phyloP scores from a whole-genome alignment of 805 yeast genomes.

The Monosporozyma yasuniensis region DNA sequence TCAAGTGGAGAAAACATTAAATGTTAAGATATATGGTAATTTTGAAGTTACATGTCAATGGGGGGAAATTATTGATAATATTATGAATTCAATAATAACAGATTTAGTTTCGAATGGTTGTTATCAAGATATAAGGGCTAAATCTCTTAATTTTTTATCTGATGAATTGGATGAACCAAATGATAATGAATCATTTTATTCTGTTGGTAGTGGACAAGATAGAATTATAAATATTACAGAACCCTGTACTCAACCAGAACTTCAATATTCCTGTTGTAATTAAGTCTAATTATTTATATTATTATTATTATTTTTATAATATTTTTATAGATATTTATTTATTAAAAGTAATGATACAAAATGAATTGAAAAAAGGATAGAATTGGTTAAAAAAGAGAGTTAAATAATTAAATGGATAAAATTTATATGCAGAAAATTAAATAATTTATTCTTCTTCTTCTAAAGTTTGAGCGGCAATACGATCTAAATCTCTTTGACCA shows the following conservation, averaged over 20 bases:
- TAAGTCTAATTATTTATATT: too few relatives aligned
- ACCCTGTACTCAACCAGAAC: not conserved
- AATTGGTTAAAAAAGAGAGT: not conserved
- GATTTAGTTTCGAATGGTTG: constrained; percentile 33
- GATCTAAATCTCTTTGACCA: constrained; percentile 99
- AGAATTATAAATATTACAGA: not conserved
- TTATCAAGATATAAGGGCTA: constrained; percentile 24
- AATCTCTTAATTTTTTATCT: not conserved
- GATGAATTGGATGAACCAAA: not conserved
- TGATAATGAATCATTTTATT: not conserved
- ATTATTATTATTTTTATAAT: too few relatives aligned
- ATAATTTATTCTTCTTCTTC: constrained; percentile 64
- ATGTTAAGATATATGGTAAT: constrained; percentile 33
- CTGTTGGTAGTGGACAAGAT: not conserved
- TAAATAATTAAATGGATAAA: not conserved
- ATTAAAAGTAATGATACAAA: too few relatives aligned
- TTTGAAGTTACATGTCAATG: constrained; percentile 42
- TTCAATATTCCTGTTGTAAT: not conserved
- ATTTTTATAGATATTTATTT: too few relatives aligned
- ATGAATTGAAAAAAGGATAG: too few relatives aligned
- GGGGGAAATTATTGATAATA: constrained; percentile 31
- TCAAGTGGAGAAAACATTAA: constrained; percentile 25
- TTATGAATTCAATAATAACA: constrained; percentile 32
- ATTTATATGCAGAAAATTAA: constrained; percentile 7
- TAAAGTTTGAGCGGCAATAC: constrained; percentile 98